Percentiles rank a stretch among this genome's conserved stretches.
These are phyloP conservation scores for Aspergillus biplanus DNA, from an alignment of 495 filamentous ascomycete species.

Conservation along the genomic window DNA sequence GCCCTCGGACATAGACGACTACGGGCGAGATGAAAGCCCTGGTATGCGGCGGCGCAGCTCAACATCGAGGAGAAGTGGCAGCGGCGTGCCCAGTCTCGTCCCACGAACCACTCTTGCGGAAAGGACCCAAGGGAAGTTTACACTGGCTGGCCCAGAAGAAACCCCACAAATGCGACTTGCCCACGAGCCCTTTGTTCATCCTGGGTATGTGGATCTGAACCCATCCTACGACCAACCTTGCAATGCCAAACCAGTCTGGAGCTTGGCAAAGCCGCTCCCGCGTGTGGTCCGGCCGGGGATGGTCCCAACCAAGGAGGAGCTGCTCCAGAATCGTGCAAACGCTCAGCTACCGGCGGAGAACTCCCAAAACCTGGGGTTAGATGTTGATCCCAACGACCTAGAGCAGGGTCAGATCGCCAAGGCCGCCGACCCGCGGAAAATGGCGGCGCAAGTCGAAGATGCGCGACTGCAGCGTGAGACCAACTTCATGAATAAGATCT, in stretches of 20 bases:
- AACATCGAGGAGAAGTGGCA: constrained; percentile 19
- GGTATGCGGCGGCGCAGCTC: constrained; percentile 10
- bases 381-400: constrained; percentile 45
- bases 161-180: constrained; percentile 37
- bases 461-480: constrained; percentile 45
- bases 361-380: constrained; percentile 40
- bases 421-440: constrained; percentile 39
- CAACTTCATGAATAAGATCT: constrained; percentile 44
- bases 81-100: constrained; percentile 31
- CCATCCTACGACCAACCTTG: constrained; percentile 46
- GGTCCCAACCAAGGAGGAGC: constrained; percentile 45
- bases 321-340: constrained; percentile 34
- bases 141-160: constrained; percentile 42
- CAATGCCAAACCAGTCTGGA: constrained; percentile 51
- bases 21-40: neutral
- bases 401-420: constrained; percentile 40
- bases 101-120: constrained; percentile 37
- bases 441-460: constrained; percentile 49
- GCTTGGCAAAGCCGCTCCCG: constrained; percentile 53
- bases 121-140: constrained; percentile 41
- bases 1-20: neutral
- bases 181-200: constrained; percentile 48
- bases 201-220: constrained; percentile 49
- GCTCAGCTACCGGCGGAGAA: constrained; percentile 38
- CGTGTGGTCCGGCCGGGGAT: constrained; percentile 51